Base-by-base conservation (phyloP, 306 rosid genomes). In the Vigna angularis region DNA sequence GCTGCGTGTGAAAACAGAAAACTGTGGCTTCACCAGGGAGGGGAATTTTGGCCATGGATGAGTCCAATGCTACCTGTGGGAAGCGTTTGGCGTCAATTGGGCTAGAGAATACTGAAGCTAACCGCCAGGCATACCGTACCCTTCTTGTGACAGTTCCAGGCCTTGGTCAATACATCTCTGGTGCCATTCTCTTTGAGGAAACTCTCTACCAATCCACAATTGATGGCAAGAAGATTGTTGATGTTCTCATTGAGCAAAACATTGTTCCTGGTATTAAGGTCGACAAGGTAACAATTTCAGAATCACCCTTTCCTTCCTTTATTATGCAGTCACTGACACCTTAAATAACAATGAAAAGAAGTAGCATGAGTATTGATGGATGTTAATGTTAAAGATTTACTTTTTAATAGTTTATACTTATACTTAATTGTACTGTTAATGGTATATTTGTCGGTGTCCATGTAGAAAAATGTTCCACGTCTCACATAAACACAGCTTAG, bases 41-140 rank as follows among this genome's bases (percentile, higher is more conserved):
- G 74, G 98, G 98, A 18, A 93, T 93, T 48, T 83, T 93, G 94
- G 98, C 98, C 24, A 93, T 93, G 98, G 98, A 93, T 40, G 98
- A 93, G 84, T 93, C 98, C 0, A 93, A 93, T 69, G 98, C 98
- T 11, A 93, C 98, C 14, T 88, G 93, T 26, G 98, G 98, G 70
- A 93, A 93, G 90, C 94, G 98, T 78, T 79, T 93, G 74, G 98
- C 95, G 14, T 93, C 98, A n/a, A 91, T 93, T 66, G 98, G 98
- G 59, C 52, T 93, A 18, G 98, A 93, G 87, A 93, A 93, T 91
- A 93, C 98, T 0, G 98, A 93, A 76, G 93, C 87, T 49, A 93
- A 93, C 88, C 94, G 98, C 81, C 98, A 93, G 68, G 98, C 98
- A 20, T 93, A 74, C 91, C 88, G 98, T 36, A 91, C 98, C 28